Percentiles rank a stretch among this genome's conserved stretches.
Evolutionary conservation across 2,329 filamentous ascomycete genomes (phyloP).

Genomic region (Penicillium nordicum): DNA sequence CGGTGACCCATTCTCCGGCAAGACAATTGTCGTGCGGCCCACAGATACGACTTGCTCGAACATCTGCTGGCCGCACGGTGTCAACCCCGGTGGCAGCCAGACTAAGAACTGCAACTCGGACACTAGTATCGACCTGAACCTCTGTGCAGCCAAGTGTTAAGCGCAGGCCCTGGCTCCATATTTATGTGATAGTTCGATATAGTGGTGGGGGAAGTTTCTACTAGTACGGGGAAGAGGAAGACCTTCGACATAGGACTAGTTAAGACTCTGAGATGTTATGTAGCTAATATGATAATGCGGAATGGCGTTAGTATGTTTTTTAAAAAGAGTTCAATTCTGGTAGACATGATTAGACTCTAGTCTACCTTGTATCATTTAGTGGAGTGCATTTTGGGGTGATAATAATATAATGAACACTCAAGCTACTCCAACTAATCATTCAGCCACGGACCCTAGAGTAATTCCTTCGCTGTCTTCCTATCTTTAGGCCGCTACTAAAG

Average conservation of each 20-base stretch:
- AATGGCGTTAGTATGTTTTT: background rate
- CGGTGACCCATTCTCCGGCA: constrained; percentile 40
- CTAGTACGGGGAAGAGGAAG: background rate
- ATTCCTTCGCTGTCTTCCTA: too few species aligned
- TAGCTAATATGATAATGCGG: constrained; percentile 1
- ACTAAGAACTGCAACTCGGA: constrained; percentile 28
- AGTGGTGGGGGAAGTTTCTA: background rate
- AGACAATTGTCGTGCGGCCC: constrained; percentile 24
- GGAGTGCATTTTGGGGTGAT: too few species aligned
- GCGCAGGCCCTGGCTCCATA: background rate
- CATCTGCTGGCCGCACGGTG: constrained; percentile 34
- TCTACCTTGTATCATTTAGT: background rate
- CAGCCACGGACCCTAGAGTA: too few species aligned
- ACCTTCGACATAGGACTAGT: background rate
- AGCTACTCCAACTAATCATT: too few species aligned
- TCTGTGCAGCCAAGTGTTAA: constrained; percentile 31
- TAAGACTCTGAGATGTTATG: background rate
- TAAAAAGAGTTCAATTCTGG: too few species aligned
- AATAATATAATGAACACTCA: too few species aligned
- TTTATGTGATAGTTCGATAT: background rate
- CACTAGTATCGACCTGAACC: constrained; percentile 28
- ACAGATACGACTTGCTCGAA: constrained; percentile 23
- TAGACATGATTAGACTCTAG: background rate
- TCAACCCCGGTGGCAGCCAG: constrained; percentile 31
- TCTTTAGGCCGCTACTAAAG: too few species aligned